Percentiles rank a stretch among this genome's conserved stretches.
Conservation (phyloP, 1,284 basidiomycete species). For the Schizophyllum commune region DNA sequence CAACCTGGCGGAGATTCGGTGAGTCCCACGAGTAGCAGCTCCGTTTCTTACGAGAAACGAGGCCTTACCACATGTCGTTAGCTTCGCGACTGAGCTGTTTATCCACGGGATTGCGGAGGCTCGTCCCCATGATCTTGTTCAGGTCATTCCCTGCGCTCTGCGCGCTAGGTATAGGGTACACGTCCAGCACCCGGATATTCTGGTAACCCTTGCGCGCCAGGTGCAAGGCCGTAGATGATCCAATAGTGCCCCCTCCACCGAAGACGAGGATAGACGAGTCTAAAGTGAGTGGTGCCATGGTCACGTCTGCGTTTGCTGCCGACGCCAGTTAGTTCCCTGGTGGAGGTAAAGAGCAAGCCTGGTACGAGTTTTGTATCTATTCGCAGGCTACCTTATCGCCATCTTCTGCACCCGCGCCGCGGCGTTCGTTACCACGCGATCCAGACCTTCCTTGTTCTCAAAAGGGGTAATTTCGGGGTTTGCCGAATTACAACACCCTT, state of each 20-base stretch:
- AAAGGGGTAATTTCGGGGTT: too few relatives aligned
- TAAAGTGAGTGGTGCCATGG: neutral
- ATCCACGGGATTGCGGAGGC: conserved; percentile 4
- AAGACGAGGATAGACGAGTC: conserved; percentile 5
- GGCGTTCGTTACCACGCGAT: too few relatives aligned
- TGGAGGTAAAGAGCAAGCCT: too few relatives aligned
- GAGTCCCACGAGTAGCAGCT: neutral
- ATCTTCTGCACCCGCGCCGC: too few relatives aligned
- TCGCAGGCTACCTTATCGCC: too few relatives aligned
- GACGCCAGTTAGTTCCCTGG: too few relatives aligned
- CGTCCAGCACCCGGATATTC: conserved; percentile 8
- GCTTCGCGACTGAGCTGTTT: conserved; percentile 5
- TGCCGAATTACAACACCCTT: too few relatives aligned
- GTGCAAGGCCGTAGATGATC: conserved; percentile 7
- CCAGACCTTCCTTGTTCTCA: too few relatives aligned
- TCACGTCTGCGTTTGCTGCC: too few relatives aligned
- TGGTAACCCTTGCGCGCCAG: conserved; percentile 7
- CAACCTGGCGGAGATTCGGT: neutral
- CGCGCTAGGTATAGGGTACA: conserved; percentile 9
- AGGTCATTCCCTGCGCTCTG: conserved; percentile 10
- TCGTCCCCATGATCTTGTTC: conserved; percentile 10
- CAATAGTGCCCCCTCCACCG: conserved; percentile 8
- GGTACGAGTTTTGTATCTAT: too few relatives aligned
- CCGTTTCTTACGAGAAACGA: neutral
- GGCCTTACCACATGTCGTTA: conserved; percentile 4